phyloP scores from a whole-genome alignment of 305 asterid genomes.

The Fraxinus xanthoxyloides region DNA sequence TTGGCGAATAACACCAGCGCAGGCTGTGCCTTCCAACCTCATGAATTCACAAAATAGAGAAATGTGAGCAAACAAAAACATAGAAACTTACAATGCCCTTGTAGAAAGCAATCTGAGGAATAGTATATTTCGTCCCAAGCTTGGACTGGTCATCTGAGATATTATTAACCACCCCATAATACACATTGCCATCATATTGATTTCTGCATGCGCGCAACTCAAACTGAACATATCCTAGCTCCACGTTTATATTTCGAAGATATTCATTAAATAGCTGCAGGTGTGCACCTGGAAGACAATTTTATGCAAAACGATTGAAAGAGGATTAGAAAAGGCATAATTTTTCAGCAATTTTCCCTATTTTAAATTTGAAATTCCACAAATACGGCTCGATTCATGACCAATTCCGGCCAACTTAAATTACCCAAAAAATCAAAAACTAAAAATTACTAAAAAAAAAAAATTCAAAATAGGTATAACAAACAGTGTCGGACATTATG shows the following conservation, averaged over 20 bases:
- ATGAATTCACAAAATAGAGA: background rate
- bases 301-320: background rate
- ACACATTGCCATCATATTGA: slow-evolving; percentile 68
- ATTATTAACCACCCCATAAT: slow-evolving; percentile 88
- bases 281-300: slow-evolving; percentile 37
- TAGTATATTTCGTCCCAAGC: slow-evolving; percentile 75
- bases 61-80: background rate
- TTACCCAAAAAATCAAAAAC: background rate
- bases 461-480: background rate
- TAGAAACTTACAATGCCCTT: slow-evolving; percentile 71
- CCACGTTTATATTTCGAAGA: slow-evolving; percentile 62
- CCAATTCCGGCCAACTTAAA: background rate
- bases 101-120: slow-evolving; percentile 89
- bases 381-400: background rate
- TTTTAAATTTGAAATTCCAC: background rate
- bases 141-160: slow-evolving; percentile 79
- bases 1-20: background rate
- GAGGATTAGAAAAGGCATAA: background rate
- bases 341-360: background rate
- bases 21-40: background rate
- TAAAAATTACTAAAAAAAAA: background rate
- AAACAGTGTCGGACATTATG: background rate
- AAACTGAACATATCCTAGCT: slow-evolving; percentile 61
- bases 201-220: slow-evolving; percentile 78
- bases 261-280: slow-evolving; percentile 53